Evolutionary conservation across 257 asterid genomes (phyloP), one percentile per base, ranked within the genome.

Genomic region (Scutellaria barbata): DNA sequence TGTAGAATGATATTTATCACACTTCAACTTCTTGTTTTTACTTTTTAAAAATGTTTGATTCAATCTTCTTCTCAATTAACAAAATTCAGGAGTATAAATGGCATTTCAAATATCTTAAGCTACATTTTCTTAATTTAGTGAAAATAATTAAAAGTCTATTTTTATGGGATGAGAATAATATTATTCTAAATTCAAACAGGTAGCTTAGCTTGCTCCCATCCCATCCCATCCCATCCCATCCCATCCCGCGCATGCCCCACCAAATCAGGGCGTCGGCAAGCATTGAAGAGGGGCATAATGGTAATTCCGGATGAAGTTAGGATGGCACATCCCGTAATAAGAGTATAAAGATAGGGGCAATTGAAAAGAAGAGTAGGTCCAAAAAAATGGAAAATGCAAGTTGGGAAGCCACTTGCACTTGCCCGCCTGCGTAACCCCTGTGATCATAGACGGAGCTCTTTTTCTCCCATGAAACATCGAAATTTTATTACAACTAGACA

Each of bases 381-480:
- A 74, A 69, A 79, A 42, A 7, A 66, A n/a, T n/a, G 52, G 74
- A 71, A 58, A 35, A 6, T 53, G 83, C 96, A 86, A 90, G 76
- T 90, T 85, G 95, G 75, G 4, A 60, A 39, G 63, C 95, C 85
- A 90, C 93, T 90, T 90, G 95, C 94, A 56, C 2, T 30, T 30
- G 5, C 35, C 11, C 0, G 37, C 63, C 40, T 54, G 53, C 81
- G 75, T 73, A 73, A 75, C 71, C 63, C 57, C 66, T 63, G 11
- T 22, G 7, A 46, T 56, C 64, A 12, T 35, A 16, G 13, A n/a
- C 12, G n/a, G 12, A 46, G 35, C 35, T n/a, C 20, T 63, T 61
- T 69, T 77, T 35, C 68, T 78, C 76, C 71, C 45, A 72, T 16
- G 66, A 69, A 84, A 68, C 46, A 30, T 70, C 74, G 57, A 40